A percentile compares a stretch with the other conserved stretches of the same genome.
phyloP scores from a whole-genome alignment of 257 asterid genomes.

The Galeopsis tetrahit region DNA sequence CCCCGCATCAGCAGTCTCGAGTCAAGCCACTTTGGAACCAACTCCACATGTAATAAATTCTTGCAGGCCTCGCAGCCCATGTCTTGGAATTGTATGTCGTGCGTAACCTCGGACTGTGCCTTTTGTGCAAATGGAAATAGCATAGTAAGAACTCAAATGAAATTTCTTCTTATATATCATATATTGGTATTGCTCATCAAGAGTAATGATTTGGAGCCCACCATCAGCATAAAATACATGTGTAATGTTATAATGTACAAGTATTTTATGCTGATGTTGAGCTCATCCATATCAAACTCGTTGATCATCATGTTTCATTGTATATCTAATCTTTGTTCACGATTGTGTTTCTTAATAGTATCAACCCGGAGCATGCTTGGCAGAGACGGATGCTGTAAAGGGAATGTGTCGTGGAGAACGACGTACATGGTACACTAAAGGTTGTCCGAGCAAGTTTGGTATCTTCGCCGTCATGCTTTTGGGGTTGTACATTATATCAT shows the following conservation, averaged over 20 bases:
- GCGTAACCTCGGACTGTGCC: constrained; percentile 55
- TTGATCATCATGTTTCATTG: background rate
- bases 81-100: constrained; percentile 64
- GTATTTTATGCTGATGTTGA: too few relatives aligned
- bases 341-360: constrained; percentile 37
- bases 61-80: constrained; percentile 38
- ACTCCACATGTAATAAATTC: constrained; percentile 57
- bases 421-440: constrained; percentile 69
- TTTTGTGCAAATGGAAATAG: constrained; percentile 56
- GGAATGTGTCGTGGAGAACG: constrained; percentile 42
- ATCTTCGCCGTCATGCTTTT: constrained; percentile 58
- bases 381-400: constrained; percentile 26
- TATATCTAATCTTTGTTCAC: background rate
- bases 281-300: too few relatives aligned
- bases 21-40: constrained; percentile 57
- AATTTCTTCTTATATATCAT: background rate
- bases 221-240: too few relatives aligned
- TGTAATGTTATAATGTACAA: too few relatives aligned
- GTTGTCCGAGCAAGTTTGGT: constrained; percentile 79
- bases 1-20: constrained; percentile 51
- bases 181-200: too few relatives aligned
- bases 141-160: constrained; percentile 47
- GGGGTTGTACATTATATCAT: constrained; percentile 68
- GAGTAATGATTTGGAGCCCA: too few relatives aligned
- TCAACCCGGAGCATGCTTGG: constrained; percentile 69